A percentile compares a stretch with the other conserved stretches of the same genome.
phyloP scores from a whole-genome alignment of 2,329 filamentous ascomycete species.

The Colletotrichum tamarilloi region DNA sequence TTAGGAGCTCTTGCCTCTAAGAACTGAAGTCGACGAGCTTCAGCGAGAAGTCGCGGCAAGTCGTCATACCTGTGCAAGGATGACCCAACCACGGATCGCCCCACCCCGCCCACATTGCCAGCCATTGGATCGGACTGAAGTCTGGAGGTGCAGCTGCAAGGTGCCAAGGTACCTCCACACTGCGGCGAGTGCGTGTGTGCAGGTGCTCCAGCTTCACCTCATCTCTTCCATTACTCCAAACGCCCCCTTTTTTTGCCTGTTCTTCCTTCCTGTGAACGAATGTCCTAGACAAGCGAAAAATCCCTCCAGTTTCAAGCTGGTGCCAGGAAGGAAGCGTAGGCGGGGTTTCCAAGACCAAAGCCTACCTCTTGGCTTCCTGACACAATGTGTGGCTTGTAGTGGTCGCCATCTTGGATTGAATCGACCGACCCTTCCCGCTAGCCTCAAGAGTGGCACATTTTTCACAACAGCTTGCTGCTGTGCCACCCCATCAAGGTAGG shows the following conservation, averaged over 20 bases:
- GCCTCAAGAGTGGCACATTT: not conserved
- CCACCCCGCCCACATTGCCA: slow-evolving; percentile 5
- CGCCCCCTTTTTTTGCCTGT: not conserved
- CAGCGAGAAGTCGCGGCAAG: slow-evolving; percentile 10
- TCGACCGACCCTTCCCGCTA: not conserved
- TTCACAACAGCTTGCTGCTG: slow-evolving; percentile 1
- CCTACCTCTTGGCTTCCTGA: not conserved
- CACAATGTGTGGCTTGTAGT: not conserved
- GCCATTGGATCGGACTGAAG: slow-evolving; percentile 18
- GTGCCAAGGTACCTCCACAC: slow-evolving; percentile 15
- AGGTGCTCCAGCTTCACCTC: slow-evolving; percentile 20
- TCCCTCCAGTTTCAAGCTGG: not conserved
- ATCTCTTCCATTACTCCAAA: not conserved
- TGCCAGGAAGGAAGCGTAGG: not conserved
- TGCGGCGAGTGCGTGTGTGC: slow-evolving; percentile 7
- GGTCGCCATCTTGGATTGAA: not conserved
- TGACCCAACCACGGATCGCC: slow-evolving; percentile 30
- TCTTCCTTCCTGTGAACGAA: not conserved
- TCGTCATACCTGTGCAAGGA: slow-evolving; percentile 34
- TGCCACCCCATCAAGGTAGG: slow-evolving; percentile 23
- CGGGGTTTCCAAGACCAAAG: not conserved
- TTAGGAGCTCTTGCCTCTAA: not conserved
- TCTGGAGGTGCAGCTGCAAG: slow-evolving; percentile 12
- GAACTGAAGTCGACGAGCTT: not conserved
- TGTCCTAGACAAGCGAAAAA: not conserved